Conservation (phyloP, 73 alveolate genomes). For the Paramecium primaurelia region DNA sequence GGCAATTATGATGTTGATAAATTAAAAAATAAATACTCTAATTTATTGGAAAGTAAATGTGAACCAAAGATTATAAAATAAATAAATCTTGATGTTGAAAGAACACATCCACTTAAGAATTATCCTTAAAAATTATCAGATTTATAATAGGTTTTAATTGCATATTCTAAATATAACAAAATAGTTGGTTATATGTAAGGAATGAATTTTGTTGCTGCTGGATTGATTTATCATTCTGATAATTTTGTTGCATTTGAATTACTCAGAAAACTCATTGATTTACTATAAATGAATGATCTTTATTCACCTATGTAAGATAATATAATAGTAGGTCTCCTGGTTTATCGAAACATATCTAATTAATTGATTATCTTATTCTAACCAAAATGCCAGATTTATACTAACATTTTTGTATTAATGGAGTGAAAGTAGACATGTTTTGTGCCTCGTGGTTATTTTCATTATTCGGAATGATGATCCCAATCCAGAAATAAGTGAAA, state of each 20-base stretch:
- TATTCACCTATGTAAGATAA: slow-evolving; percentile 23
- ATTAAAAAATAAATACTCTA: not conserved
- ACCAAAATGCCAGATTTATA: slow-evolving; percentile 53
- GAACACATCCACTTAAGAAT: slow-evolving; percentile 57
- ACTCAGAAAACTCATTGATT: slow-evolving; percentile 20
- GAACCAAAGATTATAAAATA: not conserved
- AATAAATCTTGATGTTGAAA: slow-evolving; percentile 46
- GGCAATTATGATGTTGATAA: not conserved
- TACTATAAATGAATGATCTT: slow-evolving; percentile 44
- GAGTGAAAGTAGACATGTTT: slow-evolving; percentile 66
- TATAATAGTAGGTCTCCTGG: slow-evolving; percentile 58
- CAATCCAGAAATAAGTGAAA: slow-evolving; percentile 66
- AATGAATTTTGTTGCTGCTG: slow-evolving; percentile 62
- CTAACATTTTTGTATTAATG: slow-evolving; percentile 49
- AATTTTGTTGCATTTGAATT: slow-evolving; percentile 53
- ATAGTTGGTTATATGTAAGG: slow-evolving; percentile 65
- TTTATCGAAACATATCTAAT: slow-evolving; percentile 57
- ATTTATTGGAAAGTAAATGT: not conserved
- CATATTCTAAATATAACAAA: slow-evolving; percentile 45
- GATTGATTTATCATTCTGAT: slow-evolving; percentile 46
- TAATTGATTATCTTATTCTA: slow-evolving; percentile 41
- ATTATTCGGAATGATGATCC: slow-evolving; percentile 73
- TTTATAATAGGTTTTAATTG: not conserved
- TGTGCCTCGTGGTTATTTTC: slow-evolving; percentile 74
- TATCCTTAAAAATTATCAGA: not conserved